Base-by-base conservation (phyloP, 768 basidiomycete genomes). In the Mycena chlorophos region DNA sequence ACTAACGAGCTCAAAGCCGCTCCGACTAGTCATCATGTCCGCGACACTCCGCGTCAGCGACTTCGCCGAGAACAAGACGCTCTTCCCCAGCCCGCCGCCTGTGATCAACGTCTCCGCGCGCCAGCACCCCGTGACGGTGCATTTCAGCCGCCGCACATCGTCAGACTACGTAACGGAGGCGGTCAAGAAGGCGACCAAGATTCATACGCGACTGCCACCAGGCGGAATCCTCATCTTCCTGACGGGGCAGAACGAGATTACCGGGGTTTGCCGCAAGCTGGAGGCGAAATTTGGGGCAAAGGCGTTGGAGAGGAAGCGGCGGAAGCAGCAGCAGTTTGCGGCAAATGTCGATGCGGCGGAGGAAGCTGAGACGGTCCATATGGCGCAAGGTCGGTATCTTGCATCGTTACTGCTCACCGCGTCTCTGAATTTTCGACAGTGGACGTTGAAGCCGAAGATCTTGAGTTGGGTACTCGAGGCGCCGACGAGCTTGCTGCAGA, bases 11-110 rank as follows among this genome's bases (percentile, higher is more conserved):
- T n/a, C n/a, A n/a, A 63, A 91, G 86, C 96, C 95, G 12, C 71
- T 99, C 16, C 87, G 97, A 19, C 77, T 99, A 49, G 83, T 98
- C 57, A 97, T 99, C 72, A 99, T 99, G 97, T 99, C 97, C 14
- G 97, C 97, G 3, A 98, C 97, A 0, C 82, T 98, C 5, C 91
- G 94, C 23, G 87, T 98, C 46, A 84, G 85, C 58, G 97, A 98
- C 71, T 98, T 99, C 63, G 84, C 89, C 2, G 85, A 89, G 56
- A 98, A 98, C 70, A 82, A 71, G 54, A 82, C 83, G 0, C 76
- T 99, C 2, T 99, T 99, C 71, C 58, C 85, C 0, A 75, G 77
- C 1, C 84, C 92, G 2, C 97, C 97, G n/a, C 97, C 97, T 0
- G 83, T 97, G 45, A 88, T 98, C 69, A 88, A 83, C 61, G 88